A percentile compares a stretch with the other conserved stretches of the same genome.
phyloP scores from a whole-genome alignment of 495 filamentous ascomycete species.

The Trichoderma gamsii region DNA sequence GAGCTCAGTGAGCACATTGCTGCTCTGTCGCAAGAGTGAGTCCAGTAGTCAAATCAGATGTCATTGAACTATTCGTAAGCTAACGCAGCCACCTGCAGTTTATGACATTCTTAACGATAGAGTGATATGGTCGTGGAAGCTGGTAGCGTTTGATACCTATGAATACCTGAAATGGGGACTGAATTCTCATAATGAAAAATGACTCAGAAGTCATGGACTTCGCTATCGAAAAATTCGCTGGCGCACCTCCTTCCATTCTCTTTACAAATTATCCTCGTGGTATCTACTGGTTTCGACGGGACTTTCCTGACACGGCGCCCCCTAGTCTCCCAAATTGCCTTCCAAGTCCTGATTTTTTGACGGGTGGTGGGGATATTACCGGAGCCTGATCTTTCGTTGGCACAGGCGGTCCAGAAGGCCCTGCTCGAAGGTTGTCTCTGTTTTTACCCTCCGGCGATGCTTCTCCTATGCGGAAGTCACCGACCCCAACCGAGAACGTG shows the following conservation, averaged over 20 bases:
- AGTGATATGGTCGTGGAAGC: too few relatives aligned
- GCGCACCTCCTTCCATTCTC: conserved; percentile 54
- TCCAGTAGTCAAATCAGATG: neutral
- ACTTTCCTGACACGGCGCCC: conserved; percentile 57
- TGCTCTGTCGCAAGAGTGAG: conserved; percentile 35
- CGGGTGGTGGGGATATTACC: conserved; percentile 37
- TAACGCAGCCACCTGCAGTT: neutral
- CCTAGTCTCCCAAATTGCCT: conserved; percentile 63
- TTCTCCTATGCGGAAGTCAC: conserved; percentile 40
- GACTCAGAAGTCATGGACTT: conserved; percentile 40
- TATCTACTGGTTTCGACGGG: conserved; percentile 50
- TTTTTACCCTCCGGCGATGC: conserved; percentile 39
- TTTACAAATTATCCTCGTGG: conserved; percentile 52
- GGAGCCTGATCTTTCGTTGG: conserved; percentile 38
- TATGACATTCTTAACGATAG: too few relatives aligned
- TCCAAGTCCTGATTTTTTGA: conserved; percentile 58
- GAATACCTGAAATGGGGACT: too few relatives aligned
- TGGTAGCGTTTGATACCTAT: neutral
- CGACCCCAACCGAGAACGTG: conserved; percentile 27
- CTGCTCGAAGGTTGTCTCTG: conserved; percentile 27
- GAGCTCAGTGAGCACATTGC: conserved; percentile 52
- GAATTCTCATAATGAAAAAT: neutral
- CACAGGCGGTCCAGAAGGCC: conserved; percentile 29
- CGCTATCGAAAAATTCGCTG: conserved; percentile 58
- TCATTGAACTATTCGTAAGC: neutral